Percentiles rank a stretch among this genome's conserved stretches.
Conservation (phyloP, 2,329 filamentous ascomycete genomes). For the Colletotrichum sp. region DNA sequence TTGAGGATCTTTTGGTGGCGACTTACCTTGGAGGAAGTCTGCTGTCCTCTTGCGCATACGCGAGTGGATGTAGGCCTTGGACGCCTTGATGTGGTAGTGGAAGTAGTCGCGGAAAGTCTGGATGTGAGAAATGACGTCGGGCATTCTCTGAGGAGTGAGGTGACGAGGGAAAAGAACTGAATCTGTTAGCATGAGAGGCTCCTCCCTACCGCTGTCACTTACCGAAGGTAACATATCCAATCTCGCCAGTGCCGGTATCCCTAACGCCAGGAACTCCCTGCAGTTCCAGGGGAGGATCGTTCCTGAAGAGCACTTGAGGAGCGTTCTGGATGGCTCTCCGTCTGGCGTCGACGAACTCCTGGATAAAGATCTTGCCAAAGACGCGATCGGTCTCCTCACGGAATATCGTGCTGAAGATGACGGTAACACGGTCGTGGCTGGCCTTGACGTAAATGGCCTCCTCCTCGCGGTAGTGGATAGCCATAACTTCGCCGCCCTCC, state of each 20-base stretch:
- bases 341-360: slow-evolving; percentile 97
- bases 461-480: slow-evolving; percentile 98
- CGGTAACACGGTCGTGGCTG: slow-evolving; percentile 94
- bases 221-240: slow-evolving; percentile 99
- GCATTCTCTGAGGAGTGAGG: slow-evolving; percentile 85
- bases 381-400: slow-evolving; percentile 96
- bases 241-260: slow-evolving; percentile 77
- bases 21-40: slow-evolving; percentile 93
- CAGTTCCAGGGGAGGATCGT: slow-evolving; percentile 91
- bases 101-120: slow-evolving; percentile 99
- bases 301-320: slow-evolving; percentile 94
- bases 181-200: slow-evolving; percentile 19
- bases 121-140: slow-evolving; percentile 97
- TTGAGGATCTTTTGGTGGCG: background rate
- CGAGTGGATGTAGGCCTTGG: slow-evolving; percentile 98
- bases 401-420: slow-evolving; percentile 99
- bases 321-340: slow-evolving; percentile 97
- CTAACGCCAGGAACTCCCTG: slow-evolving; percentile 85
- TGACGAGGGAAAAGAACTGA: slow-evolving; percentile 94
- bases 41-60: slow-evolving; percentile 97
- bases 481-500: slow-evolving; percentile 91
- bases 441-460: slow-evolving; percentile 99
- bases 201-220: slow-evolving; percentile 30
- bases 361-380: slow-evolving; percentile 97
- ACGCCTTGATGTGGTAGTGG: slow-evolving; percentile 99